These are phyloP conservation scores for Puccinia coronata DNA, from an alignment of 1,284 basidiomycete species.

Conservation along the genomic window DNA sequence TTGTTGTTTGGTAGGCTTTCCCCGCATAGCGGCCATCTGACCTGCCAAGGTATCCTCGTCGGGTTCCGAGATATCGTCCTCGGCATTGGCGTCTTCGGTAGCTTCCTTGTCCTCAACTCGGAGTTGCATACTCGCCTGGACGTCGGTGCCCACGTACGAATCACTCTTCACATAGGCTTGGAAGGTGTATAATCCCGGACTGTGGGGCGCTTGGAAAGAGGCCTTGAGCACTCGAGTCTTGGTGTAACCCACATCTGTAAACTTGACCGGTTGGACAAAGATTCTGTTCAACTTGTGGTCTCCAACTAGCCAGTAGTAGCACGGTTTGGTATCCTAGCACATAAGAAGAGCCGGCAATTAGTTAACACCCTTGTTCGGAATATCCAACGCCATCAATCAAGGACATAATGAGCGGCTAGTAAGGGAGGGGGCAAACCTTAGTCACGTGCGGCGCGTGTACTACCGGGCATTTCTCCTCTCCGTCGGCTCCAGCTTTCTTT, in stretches of 20 bases:
- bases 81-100: slow-evolving; percentile 62
- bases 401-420: too few relatives aligned
- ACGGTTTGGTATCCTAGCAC: slow-evolving; percentile 73
- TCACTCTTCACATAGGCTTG: slow-evolving; percentile 82
- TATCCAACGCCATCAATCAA: slow-evolving; percentile 29
- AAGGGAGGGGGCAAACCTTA: too few relatives aligned
- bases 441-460: slow-evolving; percentile 92
- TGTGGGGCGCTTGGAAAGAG: slow-evolving; percentile 91
- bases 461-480: slow-evolving; percentile 64
- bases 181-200: slow-evolving; percentile 83
- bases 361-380: not conserved
- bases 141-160: slow-evolving; percentile 68
- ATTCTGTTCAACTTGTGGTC: slow-evolving; percentile 86
- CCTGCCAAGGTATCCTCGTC: slow-evolving; percentile 93
- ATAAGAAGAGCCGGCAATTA: not conserved
- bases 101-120: slow-evolving; percentile 65
- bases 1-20: slow-evolving; percentile 66
- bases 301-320: slow-evolving; percentile 82
- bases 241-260: slow-evolving; percentile 68
- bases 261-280: slow-evolving; percentile 82
- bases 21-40: slow-evolving; percentile 97
- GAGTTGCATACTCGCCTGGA: slow-evolving; percentile 79
- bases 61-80: slow-evolving; percentile 92
- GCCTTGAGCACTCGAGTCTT: slow-evolving; percentile 81
- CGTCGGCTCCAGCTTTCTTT: slow-evolving; percentile 65